These are phyloP conservation scores for Coemansia javaensis DNA, from an alignment of 192 early-diverging fungal genomes.

Conservation along the genomic window DNA sequence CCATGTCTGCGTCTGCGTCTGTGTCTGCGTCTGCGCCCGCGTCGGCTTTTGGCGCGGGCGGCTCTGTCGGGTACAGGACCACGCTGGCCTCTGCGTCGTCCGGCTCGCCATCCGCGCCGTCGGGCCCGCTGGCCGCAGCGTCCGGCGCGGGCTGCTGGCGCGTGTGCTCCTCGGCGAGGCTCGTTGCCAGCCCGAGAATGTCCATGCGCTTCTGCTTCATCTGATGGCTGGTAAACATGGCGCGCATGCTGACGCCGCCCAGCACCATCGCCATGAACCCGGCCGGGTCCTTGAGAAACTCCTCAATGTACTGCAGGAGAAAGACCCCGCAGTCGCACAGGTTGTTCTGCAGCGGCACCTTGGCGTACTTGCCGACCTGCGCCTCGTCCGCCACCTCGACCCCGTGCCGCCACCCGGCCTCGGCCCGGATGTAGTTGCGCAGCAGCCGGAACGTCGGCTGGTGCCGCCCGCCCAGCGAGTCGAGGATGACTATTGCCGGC, in stretches of 20 bases:
- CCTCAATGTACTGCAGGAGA: conserved; percentile 73
- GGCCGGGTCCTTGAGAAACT: conserved; percentile 55
- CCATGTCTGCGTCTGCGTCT: too few species aligned
- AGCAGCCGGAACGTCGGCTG: conserved; percentile 33
- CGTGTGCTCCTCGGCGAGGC: conserved; percentile 15
- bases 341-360: conserved; percentile 72
- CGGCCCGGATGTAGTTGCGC: conserved; percentile 48
- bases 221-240: conserved; percentile 20
- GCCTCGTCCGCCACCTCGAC: conserved; percentile 22
- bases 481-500: conserved; percentile 35
- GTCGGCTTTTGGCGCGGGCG: not conserved
- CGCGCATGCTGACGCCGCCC: conserved; percentile 23
- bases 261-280: conserved; percentile 17
- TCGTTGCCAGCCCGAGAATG: conserved; percentile 18
- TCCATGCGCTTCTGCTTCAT: conserved; percentile 35
- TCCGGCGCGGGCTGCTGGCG: not conserved
- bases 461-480: conserved; percentile 45
- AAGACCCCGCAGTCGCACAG: conserved; percentile 86
- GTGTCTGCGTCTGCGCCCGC: not conserved
- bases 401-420: conserved; percentile 54
- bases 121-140: too few species aligned
- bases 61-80: not conserved
- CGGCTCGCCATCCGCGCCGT: too few species aligned
- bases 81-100: too few species aligned
- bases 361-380: conserved; percentile 53